Conservation (phyloP, 2,329 filamentous ascomycete genomes). For the Periconia sp. region DNA sequence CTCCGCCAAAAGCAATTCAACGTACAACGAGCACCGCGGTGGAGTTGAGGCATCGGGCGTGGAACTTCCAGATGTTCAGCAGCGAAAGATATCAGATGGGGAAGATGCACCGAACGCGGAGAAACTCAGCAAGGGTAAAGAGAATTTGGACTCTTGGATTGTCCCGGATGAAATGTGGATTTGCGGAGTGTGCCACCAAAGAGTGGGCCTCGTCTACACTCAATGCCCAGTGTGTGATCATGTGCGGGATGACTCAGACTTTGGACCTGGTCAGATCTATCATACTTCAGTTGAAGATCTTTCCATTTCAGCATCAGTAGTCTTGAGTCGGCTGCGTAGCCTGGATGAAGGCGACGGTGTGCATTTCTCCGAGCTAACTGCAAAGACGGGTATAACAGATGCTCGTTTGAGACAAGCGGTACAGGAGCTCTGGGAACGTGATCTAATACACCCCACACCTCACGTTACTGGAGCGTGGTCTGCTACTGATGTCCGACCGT, state of each 20-base stretch:
- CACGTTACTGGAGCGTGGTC: background rate
- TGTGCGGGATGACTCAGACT: background rate
- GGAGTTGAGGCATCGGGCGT: background rate
- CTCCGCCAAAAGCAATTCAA: constrained; percentile 1
- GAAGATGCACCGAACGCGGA: background rate
- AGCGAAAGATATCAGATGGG: background rate
- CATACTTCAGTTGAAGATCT: background rate
- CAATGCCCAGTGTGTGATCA: background rate
- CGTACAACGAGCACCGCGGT: background rate
- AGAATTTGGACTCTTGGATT: background rate
- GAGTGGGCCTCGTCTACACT: background rate
- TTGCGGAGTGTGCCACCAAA: background rate
- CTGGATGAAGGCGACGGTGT: background rate
- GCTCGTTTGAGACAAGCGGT: background rate
- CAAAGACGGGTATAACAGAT: background rate
- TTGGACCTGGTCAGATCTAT: background rate
- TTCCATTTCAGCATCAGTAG: background rate
- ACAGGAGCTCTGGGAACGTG: background rate
- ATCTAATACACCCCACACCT: background rate
- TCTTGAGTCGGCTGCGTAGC: background rate
- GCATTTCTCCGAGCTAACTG: background rate
- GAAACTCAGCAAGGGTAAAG: background rate
- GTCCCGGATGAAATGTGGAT: background rate
- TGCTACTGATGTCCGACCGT: background rate
- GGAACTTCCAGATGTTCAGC: background rate